Evolutionary conservation across 2,329 filamentous ascomycete species (phyloP), one percentile per base, ranked within the genome.

Genomic region (Seiridium unicorne): DNA sequence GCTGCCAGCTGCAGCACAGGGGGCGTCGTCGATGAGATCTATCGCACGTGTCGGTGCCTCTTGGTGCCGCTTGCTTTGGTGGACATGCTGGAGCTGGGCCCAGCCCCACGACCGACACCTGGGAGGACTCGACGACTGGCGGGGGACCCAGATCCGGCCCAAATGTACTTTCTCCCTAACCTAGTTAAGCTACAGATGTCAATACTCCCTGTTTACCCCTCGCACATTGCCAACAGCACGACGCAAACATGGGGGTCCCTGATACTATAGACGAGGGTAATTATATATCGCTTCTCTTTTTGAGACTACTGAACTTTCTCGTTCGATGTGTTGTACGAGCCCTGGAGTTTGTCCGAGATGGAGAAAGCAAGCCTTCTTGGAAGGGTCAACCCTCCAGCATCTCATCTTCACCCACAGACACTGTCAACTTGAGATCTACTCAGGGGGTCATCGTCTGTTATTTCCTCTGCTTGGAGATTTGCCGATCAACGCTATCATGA

Each of bases 391-490:
- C 10, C 36, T 32, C 26, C 18, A 9, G n/a, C 35, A 10, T 26
- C 51, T 38, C 35, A 10, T 26, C 51, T 38, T 18, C 51, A 53
- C 49, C 34, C 32, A 13, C 49, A 34, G 51, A 55, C 36, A 55
- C 44, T 31, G 36, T 55, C 36, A 42, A 31, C 51, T 55, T 53
- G 49, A 40, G 49, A 53, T 53, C 49, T 53, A n/a, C 49, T 38
- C 49, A 32, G 32, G 32, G 26, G 51, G 44, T 44, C 38, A 44
- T 26, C 51, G 51, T 55, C n/a, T 31, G 9, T 44, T 42, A 9
- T 18, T 44, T 18, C 51, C 51, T 44, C 51, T 6, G 7, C 13
- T 42, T 7, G 13, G 38, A 42, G 13, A 13, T 13, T 42, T 13
- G 18, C 18, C 18, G 18, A 26, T 26, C 18, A 26, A 26, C 18